phyloP scores from a whole-genome alignment of 306 rosid genomes.

The Delonix regia region DNA sequence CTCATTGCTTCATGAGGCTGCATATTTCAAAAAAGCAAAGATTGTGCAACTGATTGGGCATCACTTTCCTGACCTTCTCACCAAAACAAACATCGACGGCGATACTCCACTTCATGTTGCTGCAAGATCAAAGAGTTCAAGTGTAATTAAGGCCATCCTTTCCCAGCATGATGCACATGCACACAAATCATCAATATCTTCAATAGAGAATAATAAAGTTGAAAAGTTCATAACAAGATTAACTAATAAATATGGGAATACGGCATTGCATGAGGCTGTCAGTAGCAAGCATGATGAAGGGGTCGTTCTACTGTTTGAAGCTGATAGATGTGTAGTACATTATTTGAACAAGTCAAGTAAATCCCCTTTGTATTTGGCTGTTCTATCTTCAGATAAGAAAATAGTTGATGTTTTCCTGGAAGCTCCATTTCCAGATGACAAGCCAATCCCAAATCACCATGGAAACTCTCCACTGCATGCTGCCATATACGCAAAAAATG shows the following conservation, averaged over 20 bases:
- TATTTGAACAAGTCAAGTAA: background rate
- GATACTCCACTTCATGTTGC: slow-evolving; percentile 42
- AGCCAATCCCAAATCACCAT: background rate
- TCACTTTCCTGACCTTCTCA: background rate
- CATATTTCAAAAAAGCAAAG: background rate
- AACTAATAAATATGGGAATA: background rate
- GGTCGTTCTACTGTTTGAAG: background rate
- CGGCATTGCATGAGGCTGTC: background rate
- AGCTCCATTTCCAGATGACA: background rate
- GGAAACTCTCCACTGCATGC: background rate
- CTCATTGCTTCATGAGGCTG: slow-evolving; percentile 42
- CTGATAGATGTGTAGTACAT: background rate
- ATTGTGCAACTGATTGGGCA: background rate
- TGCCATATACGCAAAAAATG: too few species aligned
- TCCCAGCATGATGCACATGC: background rate
- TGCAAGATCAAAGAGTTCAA: background rate
- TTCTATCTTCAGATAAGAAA: too few species aligned
- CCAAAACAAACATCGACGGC: background rate
- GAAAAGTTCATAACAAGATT: background rate
- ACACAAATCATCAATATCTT: too few species aligned
- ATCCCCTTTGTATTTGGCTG: background rate
- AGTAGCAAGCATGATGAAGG: background rate
- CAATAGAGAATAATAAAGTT: background rate
- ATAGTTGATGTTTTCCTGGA: too few species aligned
- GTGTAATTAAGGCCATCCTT: background rate